phyloP scores from a whole-genome alignment of 768 basidiomycete genomes.

The Boletus reticulatus region DNA sequence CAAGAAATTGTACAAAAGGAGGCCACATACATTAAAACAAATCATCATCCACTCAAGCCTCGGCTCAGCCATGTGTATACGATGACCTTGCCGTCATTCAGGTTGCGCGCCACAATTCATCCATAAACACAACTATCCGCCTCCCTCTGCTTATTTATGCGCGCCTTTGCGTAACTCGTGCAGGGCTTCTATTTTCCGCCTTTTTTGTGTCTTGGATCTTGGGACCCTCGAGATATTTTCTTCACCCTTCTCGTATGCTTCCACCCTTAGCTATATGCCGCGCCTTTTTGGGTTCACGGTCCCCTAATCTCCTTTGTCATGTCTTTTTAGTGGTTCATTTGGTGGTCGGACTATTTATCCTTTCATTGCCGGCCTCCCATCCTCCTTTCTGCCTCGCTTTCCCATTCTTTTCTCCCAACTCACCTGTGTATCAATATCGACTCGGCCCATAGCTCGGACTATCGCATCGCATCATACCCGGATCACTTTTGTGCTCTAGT shows the following conservation, averaged over 20 bases:
- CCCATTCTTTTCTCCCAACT: neutral
- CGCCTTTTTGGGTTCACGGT: constrained; percentile 21
- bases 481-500: constrained; percentile 25
- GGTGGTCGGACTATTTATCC: constrained; percentile 19
- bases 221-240: constrained; percentile 32
- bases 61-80: constrained; percentile 34
- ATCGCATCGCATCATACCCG: constrained; percentile 33
- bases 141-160: constrained; percentile 34
- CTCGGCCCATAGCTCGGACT: constrained; percentile 30
- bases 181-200: constrained; percentile 28
- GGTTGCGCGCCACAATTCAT: constrained; percentile 25
- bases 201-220: constrained; percentile 42
- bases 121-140: constrained; percentile 20
- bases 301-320: constrained; percentile 20
- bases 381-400: neutral
- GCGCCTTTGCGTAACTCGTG: constrained; percentile 21
- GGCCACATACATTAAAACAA: constrained; percentile 31
- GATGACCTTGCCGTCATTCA: constrained; percentile 20
- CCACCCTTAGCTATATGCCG: constrained; percentile 15
- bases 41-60: constrained; percentile 14
- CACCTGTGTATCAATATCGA: constrained; percentile 33
- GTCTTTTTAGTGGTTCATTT: constrained; percentile 29
- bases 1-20: constrained; percentile 38
- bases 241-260: constrained; percentile 14
- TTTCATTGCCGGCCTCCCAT: constrained; percentile 7